These are phyloP conservation scores for Sporothrix pseudoabietina DNA, from an alignment of 2,329 filamentous ascomycete species.

Conservation along the genomic window DNA sequence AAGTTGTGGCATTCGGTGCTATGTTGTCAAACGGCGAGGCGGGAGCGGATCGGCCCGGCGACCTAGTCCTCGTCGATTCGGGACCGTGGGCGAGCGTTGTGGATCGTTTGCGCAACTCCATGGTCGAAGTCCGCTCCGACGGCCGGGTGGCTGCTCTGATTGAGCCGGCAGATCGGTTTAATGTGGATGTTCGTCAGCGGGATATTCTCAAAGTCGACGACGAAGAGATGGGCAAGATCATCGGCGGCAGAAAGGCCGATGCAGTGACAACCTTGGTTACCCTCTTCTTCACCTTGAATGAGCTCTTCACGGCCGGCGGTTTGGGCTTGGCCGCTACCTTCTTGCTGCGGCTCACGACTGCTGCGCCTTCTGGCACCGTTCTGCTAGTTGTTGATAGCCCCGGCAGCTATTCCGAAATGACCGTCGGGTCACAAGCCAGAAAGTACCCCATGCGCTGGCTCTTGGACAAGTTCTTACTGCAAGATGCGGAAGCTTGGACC, in stretches of 20 bases:
- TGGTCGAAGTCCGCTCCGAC: conserved; percentile 45
- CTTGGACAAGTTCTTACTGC: conserved; percentile 74
- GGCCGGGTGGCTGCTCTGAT: conserved; percentile 54
- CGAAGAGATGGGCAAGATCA: conserved; percentile 41
- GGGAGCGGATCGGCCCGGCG: conserved; percentile 37
- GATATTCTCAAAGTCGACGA: conserved; percentile 52
- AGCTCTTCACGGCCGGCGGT: conserved; percentile 81
- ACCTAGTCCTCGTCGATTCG: conserved; percentile 73
- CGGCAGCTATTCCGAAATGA: conserved; percentile 85
- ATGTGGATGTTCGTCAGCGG: conserved; percentile 48
- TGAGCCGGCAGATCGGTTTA: conserved; percentile 42
- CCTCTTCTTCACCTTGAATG: conserved; percentile 91
- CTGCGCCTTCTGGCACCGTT: conserved; percentile 61
- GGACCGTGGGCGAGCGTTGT: conserved; percentile 74
- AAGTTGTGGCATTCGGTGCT: conserved; percentile 59
- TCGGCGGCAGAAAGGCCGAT: conserved; percentile 36
- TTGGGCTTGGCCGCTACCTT: conserved; percentile 74
- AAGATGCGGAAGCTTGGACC: conserved; percentile 63
- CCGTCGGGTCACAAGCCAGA: conserved; percentile 62
- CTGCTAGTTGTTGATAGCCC: conserved; percentile 90
- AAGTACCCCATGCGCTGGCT: conserved; percentile 94
- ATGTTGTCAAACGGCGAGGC: conserved; percentile 42
- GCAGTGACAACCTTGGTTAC: conserved; percentile 64
- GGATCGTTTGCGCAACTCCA: conserved; percentile 56
- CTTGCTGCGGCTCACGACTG: conserved; percentile 67